Base-by-base conservation (phyloP, 2,329 filamentous ascomycete genomes). In the Thielaviopsis euricoi region DNA sequence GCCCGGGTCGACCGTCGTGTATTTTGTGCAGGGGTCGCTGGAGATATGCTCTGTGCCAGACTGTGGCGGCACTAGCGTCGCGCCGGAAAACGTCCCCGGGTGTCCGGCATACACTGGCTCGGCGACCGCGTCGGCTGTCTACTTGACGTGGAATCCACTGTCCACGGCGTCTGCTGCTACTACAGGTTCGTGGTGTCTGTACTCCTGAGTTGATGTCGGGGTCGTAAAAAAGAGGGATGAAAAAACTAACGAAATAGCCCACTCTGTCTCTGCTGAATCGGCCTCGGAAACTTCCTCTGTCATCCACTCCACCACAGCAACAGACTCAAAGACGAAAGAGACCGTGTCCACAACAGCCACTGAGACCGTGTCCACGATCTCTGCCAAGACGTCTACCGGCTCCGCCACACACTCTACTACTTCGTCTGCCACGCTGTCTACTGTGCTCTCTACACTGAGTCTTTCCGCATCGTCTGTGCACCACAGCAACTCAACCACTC, bases 31-130 rank as follows among this genome's bases (percentile, higher is more conserved):
- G 1, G 80, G 70, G 63, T 80, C 76, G 19, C 80, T 81, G 66
- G 81, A 85, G 71, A 72, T 85, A 66, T 86, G 83, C 74, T 72
- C 73, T 12, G 65, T 79, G 61, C 74, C 82, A 63, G 82, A 86
- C 75, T 86, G 83, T 68, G 82, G 83, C 59, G 83, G 83, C 62
- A 83, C 82, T 58, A 74, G 77, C 52, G 83, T 81, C 9, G 80
- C 82, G 2, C 77, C 80, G 61, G 85, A 81, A 72, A 76, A 74
- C 25, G 76, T 81, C 22, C 82, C 82, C 0, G 82, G 82, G 2
- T 86, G 83, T 65, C 65, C 68, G 1, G 64, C 58, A 3, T 83
- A 84, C 71, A 64, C 66, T 2, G 81, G 80, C 62, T 80, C 78
- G 25, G 76, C 70, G 17, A 76, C 74, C 13, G 78, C 80, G 67